Evolutionary conservation across 164 flowering plant genomes (phyloP), one percentile per base, ranked within the genome.

Genomic region (Brasenia schreberi): DNA sequence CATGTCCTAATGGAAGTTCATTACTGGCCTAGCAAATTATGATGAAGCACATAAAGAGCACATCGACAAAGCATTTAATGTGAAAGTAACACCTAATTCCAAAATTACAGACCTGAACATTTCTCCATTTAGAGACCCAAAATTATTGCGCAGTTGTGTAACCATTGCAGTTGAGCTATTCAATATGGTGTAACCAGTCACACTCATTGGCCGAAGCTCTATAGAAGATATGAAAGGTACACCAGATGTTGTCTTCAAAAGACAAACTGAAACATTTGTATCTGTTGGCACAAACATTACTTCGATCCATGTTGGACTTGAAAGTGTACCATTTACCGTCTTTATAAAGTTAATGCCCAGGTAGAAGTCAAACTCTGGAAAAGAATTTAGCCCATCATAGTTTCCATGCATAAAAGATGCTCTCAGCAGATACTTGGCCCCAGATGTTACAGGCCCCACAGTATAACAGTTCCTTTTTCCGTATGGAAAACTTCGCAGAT

Each of bases 361-460:
- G 42, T 78, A 66, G 4, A 85, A 59, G 53, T 83, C 78, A 59
- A 85, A 83, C n/a, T 27, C 18, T 0, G 89, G 85, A 0, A 58
- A 0, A 4, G 43, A 27, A 64, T 64, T 62, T n/a, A 16, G 43
- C 0, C 43, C 65, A 44, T 83, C 87, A 43, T 81, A 81, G 64
- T 85, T 77, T 43, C 85, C 89, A 67, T 85, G 81, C 80, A 77
- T 60, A 67, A 85, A 83, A 0, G 33, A 64, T 4, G 85, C 82
- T 66, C 89, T 73, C n/a, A 85, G 70, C 67, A 85, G 60, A 60
- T 74, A 81, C 23, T 66, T 74, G 4, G 17, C 60, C 0, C 74
- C 66, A 12, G 23, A 67, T 19, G 59, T 67, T 0, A 27, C 42
- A 2, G 71, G 67, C 5, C 1, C 64, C 11, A 83, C 19, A 0